phyloP scores from a whole-genome alignment of 208 protist species.

The Plasmodiophora brassicae region DNA sequence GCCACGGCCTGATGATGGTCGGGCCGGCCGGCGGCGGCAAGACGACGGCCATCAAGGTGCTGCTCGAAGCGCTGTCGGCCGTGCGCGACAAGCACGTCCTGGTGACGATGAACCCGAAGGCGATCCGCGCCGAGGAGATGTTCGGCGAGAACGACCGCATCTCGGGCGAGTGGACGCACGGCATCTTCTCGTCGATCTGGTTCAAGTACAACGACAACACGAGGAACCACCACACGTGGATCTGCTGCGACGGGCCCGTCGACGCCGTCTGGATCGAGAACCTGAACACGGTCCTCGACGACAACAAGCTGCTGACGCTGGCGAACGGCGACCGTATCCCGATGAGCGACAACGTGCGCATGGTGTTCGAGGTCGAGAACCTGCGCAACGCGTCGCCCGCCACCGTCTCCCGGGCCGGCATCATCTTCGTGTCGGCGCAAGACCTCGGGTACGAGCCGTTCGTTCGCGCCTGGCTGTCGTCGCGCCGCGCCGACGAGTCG shows the following conservation, averaged over 20 bases:
- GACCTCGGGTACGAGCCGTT: conserved; percentile 82
- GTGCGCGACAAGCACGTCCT: conserved; percentile 47
- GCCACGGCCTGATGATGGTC: conserved; percentile 77
- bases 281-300: conserved; percentile 96
- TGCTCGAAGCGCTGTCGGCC: conserved; percentile 42
- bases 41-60: conserved; percentile 49
- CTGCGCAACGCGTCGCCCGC: conserved; percentile 97
- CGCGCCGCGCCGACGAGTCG: conserved; percentile 41
- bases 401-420: conserved; percentile 94
- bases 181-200: conserved; percentile 91
- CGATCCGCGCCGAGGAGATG: conserved; percentile 73
- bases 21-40: conserved; percentile 68
- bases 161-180: conserved; percentile 95
- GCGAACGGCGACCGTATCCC: conserved; percentile 92
- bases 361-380: conserved; percentile 93
- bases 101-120: conserved; percentile 75
- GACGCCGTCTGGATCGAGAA: conserved; percentile 98
- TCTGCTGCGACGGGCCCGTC: conserved; percentile 93
- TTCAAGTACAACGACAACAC: conserved; percentile 59
- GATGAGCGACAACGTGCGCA: conserved; percentile 87
- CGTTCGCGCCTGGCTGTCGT: conserved; percentile 55
- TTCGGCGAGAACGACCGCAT: conserved; percentile 84
- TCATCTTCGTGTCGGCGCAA: conserved; percentile 91
- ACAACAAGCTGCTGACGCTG: conserved; percentile 96
- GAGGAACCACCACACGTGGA: conserved; percentile 68